phyloP scores from a whole-genome alignment of 805 yeast species.

The Wickerhamiella cacticola region DNA sequence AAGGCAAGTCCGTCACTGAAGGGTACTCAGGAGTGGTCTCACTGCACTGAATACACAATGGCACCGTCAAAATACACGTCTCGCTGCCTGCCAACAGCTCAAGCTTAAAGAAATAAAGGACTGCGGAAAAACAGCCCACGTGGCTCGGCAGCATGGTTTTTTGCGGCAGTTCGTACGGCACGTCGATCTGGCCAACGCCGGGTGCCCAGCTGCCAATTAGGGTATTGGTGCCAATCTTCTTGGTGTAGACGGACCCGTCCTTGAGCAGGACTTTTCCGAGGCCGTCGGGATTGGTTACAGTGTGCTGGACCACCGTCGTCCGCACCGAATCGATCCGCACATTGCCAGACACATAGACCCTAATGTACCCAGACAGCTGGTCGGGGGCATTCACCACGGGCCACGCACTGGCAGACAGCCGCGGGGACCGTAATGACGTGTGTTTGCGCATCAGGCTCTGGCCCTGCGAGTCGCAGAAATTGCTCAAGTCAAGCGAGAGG shows the following conservation, averaged over 20 bases:
- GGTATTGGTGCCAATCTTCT: background rate
- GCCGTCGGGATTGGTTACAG: slow-evolving; percentile 9
- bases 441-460: slow-evolving; percentile 12
- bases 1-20: background rate
- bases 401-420: slow-evolving; percentile 6
- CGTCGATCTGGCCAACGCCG: slow-evolving; percentile 2
- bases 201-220: slow-evolving; percentile 9
- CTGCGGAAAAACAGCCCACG: slow-evolving; percentile 12
- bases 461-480: slow-evolving; percentile 9
- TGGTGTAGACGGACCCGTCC: background rate
- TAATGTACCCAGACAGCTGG: slow-evolving; percentile 5
- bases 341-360: background rate
- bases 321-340: slow-evolving; percentile 3
- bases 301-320: slow-evolving; percentile 5
- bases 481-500: background rate
- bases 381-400: slow-evolving; percentile 7
- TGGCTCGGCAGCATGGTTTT: slow-evolving; percentile 7
- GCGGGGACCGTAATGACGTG: slow-evolving; percentile 1
- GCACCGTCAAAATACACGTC: slow-evolving; percentile 6
- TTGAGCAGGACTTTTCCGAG: slow-evolving; percentile 5
- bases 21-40: slow-evolving; percentile 5
- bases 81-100: background rate
- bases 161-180: slow-evolving; percentile 11
- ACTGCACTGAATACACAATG: slow-evolving; percentile 5
- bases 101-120: slow-evolving; percentile 9